phyloP scores from a whole-genome alignment of 106 monocot genomes.

The Amphibolis antarctica region DNA sequence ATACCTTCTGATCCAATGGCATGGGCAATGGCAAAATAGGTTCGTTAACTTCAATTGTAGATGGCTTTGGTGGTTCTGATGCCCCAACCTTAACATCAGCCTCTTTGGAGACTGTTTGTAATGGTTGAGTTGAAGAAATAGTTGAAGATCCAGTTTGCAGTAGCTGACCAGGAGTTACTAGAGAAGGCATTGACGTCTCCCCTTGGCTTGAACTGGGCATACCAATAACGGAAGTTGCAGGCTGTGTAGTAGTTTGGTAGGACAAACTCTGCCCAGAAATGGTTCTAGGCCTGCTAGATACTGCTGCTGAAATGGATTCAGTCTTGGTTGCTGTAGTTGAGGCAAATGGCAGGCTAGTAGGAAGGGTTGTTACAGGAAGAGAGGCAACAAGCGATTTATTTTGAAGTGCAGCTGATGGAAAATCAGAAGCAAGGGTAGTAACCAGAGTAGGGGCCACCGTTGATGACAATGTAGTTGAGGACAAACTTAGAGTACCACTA shows the following conservation, averaged over 20 bases:
- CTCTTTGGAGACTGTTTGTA: slow-evolving; percentile 2
- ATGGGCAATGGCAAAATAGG: slow-evolving; percentile 32
- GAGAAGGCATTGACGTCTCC: slow-evolving; percentile 22
- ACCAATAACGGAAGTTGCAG: slow-evolving; percentile 15
- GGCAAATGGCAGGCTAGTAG: slow-evolving; percentile 13
- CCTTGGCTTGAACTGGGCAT: slow-evolving; percentile 30
- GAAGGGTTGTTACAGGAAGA: slow-evolving; percentile 12
- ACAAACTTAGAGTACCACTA: slow-evolving; percentile 13
- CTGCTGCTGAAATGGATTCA: slow-evolving; percentile 15
- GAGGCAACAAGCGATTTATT: slow-evolving; percentile 17
- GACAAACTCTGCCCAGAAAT: slow-evolving; percentile 18
- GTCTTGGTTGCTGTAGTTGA: slow-evolving; percentile 17
- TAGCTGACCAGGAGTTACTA: slow-evolving; percentile 39
- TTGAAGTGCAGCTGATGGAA: slow-evolving; percentile 3
- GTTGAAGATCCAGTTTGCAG: slow-evolving; percentile 18
- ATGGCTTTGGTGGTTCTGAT: slow-evolving; percentile 4
- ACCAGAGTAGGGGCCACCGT: slow-evolving; percentile 17
- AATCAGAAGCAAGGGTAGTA: slow-evolving; percentile 19
- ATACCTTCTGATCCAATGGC: slow-evolving; percentile 23
- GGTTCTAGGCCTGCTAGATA: slow-evolving; percentile 23
- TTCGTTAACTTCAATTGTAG: slow-evolving; percentile 17
- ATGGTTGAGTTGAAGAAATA: slow-evolving; percentile 10
- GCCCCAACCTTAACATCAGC: slow-evolving; percentile 1
- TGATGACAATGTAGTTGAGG: slow-evolving; percentile 23
- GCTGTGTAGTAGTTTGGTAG: slow-evolving; percentile 19